Conservation (phyloP, 805 yeast genomes). For the Candida nemodendra region DNA sequence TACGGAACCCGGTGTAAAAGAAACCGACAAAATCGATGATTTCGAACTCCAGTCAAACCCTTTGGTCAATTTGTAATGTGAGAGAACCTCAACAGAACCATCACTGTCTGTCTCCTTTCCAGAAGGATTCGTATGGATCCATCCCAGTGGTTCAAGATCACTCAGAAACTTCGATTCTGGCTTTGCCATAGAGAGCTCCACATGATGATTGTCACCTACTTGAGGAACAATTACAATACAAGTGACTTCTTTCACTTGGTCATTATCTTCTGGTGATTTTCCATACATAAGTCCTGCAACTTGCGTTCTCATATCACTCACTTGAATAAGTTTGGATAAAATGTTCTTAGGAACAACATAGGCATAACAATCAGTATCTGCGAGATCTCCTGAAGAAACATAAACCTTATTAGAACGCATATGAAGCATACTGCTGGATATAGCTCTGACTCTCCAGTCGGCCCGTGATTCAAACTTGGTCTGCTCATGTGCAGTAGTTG, state of each 20-base stretch:
- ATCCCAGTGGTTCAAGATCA: slow-evolving; percentile 80
- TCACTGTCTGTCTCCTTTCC: slow-evolving; percentile 53
- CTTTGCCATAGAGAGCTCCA: slow-evolving; percentile 54
- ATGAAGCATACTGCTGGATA: slow-evolving; percentile 70
- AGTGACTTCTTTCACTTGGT: slow-evolving; percentile 72
- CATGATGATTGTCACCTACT: slow-evolving; percentile 65
- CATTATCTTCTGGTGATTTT: slow-evolving; percentile 67
- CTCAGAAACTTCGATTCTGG: slow-evolving; percentile 43
- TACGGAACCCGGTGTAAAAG: slow-evolving; percentile 82
- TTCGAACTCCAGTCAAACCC: slow-evolving; percentile 40
- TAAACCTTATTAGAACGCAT: slow-evolving; percentile 74
- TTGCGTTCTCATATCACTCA: slow-evolving; percentile 78
- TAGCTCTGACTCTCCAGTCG: slow-evolving; percentile 89
- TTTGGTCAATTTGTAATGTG: slow-evolving; percentile 46
- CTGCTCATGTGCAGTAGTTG: slow-evolving; percentile 87
- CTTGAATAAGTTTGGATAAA: slow-evolving; percentile 70
- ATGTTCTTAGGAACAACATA: slow-evolving; percentile 83
- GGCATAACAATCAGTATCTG: slow-evolving; percentile 54
- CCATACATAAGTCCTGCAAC: slow-evolving; percentile 84
- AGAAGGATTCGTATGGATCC: slow-evolving; percentile 87
- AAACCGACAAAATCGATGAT: slow-evolving; percentile 59
- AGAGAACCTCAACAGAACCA: slow-evolving; percentile 68
- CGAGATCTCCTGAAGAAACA: slow-evolving; percentile 61
- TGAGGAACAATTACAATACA: slow-evolving; percentile 85
- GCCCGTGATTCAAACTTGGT: slow-evolving; percentile 77